Base-by-base conservation (phyloP, 2,329 filamentous ascomycete genomes). In the Monosporascus cannonballus region DNA sequence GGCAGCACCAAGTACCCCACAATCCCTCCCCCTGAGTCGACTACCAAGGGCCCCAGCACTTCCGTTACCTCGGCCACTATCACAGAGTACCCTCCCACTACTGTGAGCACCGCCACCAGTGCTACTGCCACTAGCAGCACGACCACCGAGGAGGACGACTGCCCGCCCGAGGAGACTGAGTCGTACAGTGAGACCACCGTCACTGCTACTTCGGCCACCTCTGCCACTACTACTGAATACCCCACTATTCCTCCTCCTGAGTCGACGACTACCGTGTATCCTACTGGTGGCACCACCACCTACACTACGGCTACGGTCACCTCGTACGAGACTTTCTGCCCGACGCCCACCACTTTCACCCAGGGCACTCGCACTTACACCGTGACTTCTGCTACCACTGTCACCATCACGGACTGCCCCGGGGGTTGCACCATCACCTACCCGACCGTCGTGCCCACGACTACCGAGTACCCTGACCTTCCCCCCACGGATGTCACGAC, bases 71-170 rank as follows among this genome's bases (percentile, higher is more conserved):
- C 20, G 38, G 25, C 25, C 46, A 18, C 34, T 22, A 37, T 11
- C 42, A 46, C 37, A 24, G 49, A 46, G 18, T 46, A 18, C 3
- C 24, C 47, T 8, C 7, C n/a, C 1, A 27, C 30, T 17, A 20
- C 48, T 8, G 6, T 22, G 3, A 50, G 48, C 48, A 41, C 7
- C 15, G 7, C 34, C 4, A 24, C 7, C 15, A 8, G 7, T 4
- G 48, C 24, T 17, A 22, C 36, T 2, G 2, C 37, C 1, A 34
- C 42, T 41, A 15, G 45, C 34, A 52, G n/a, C 48, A 51, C 24
- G 47, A 50, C 34, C 50, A 52, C 41, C 3, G 49, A 51, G 14
- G 53, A 51, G 3, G 51, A 55, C 7, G 54, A 55, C 11, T 56
- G 54, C 49, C 51, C 51, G 14, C 51, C 54, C 9, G 54, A 55